These are phyloP conservation scores for Chaetoceros tenuissimus DNA, from an alignment of 108 stramenopile genomes.

Conservation along the genomic window DNA sequence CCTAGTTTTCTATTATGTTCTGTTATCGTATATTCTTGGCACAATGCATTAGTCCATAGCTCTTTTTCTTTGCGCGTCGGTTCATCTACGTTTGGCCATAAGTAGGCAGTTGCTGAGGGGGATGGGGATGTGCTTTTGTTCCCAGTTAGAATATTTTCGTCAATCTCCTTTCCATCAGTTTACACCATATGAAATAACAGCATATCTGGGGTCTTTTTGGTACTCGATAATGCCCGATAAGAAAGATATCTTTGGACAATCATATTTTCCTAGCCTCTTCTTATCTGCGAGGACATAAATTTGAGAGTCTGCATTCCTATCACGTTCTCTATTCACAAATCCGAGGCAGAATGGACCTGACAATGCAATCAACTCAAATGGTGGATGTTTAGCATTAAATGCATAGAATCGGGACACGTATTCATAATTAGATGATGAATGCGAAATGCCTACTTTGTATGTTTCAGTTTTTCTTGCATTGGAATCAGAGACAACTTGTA, in stretches of 20 bases:
- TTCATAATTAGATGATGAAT: not conserved
- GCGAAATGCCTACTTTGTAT: slow-evolving; percentile 1
- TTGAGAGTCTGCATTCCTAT: slow-evolving; percentile 1
- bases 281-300: not conserved
- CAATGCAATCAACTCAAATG: not conserved
- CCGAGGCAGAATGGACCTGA: slow-evolving; percentile 7
- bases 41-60: too few relatives aligned
- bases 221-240: slow-evolving; percentile 3
- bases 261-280: not conserved
- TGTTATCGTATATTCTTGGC: too few relatives aligned
- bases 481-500: not conserved
- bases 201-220: slow-evolving; percentile 2
- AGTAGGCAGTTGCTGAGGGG: too few relatives aligned
- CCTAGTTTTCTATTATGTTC: too few relatives aligned
- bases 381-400: slow-evolving; percentile 3
- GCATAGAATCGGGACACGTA: slow-evolving; percentile 7
- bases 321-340: not conserved
- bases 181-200: slow-evolving; percentile 5
- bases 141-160: too few relatives aligned
- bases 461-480: not conserved
- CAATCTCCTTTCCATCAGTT: too few relatives aligned
- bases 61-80: too few relatives aligned
- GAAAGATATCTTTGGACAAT: slow-evolving; percentile 8
- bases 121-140: too few relatives aligned
- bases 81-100: too few relatives aligned